Percentiles rank a stretch among this genome's conserved stretches.
phyloP scores from a whole-genome alignment of 73 alveolate genomes.

The Paramecium bursaria region DNA sequence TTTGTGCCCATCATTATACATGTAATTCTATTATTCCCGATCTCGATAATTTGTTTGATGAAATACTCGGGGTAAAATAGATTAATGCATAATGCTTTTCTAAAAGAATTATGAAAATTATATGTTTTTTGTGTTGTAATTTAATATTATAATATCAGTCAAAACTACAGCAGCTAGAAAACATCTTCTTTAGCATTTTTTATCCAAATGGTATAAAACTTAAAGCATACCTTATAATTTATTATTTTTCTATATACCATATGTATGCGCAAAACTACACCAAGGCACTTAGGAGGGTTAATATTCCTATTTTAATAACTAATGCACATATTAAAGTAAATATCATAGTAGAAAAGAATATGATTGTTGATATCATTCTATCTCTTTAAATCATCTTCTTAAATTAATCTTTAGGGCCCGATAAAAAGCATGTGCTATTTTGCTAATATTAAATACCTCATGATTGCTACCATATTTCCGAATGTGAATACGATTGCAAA shows the following conservation, averaged over 20 bases:
- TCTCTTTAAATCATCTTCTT: slow-evolving; percentile 22
- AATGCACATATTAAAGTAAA: slow-evolving; percentile 21
- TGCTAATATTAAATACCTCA: neutral
- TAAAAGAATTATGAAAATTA: too few species aligned
- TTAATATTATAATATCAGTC: too few species aligned
- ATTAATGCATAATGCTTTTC: too few species aligned
- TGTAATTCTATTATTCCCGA: too few species aligned
- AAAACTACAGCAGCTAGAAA: slow-evolving; percentile 39
- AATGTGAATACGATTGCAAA: slow-evolving; percentile 41
- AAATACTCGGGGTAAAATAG: too few species aligned
- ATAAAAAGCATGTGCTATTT: slow-evolving; percentile 38
- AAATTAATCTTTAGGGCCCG: slow-evolving; percentile 52
- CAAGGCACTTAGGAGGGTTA: slow-evolving; percentile 9
- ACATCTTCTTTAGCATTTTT: slow-evolving; percentile 22
- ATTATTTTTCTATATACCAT: slow-evolving; percentile 5
- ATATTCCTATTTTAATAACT: slow-evolving; percentile 2
- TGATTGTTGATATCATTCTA: slow-evolving; percentile 41
- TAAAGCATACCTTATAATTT: slow-evolving; percentile 5
- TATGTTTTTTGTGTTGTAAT: too few species aligned
- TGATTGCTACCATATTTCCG: slow-evolving; percentile 31
- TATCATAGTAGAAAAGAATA: slow-evolving; percentile 17
- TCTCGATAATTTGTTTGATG: too few species aligned
- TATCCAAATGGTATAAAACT: slow-evolving; percentile 52
- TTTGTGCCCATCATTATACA: too few species aligned
- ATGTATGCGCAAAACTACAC: slow-evolving; percentile 49